Percentiles rank a stretch among this genome's conserved stretches.
These are phyloP conservation scores for Colletotrichum orchidophilum DNA, from an alignment of 2,329 filamentous ascomycete genomes.

Conservation along the genomic window DNA sequence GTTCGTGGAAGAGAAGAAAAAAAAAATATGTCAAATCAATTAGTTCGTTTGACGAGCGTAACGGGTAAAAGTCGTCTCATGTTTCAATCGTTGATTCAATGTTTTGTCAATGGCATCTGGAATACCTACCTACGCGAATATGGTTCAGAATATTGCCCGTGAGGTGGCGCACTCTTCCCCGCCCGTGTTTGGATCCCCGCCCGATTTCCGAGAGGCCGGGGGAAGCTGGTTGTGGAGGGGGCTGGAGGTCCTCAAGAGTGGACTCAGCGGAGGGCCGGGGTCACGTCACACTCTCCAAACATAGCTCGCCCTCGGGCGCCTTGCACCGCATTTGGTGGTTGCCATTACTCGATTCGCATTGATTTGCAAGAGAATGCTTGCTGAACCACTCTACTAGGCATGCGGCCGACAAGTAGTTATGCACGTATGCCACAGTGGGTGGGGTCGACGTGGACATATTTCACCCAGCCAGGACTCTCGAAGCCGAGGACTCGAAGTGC, in stretches of 20 bases:
- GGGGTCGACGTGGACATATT: background rate
- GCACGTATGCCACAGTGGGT: background rate
- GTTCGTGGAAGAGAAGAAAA: background rate
- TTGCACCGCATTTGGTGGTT: background rate
- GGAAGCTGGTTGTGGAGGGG: background rate
- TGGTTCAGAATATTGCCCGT: background rate
- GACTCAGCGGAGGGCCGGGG: background rate
- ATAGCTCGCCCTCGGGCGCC: background rate
- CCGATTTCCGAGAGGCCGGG: constrained; percentile 12
- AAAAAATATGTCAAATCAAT: background rate
- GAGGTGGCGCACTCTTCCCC: background rate
- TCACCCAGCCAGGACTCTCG: background rate
- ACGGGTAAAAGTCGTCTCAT: constrained; percentile 1
- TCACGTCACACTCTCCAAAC: constrained; percentile 3
- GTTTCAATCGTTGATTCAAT: background rate
- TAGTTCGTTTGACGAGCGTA: constrained; percentile 4
- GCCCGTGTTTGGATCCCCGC: constrained; percentile 2
- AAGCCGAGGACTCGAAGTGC: constrained; percentile 12
- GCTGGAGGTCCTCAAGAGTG: background rate
- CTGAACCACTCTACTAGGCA: background rate
- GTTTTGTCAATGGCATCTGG: background rate
- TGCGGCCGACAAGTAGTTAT: background rate
- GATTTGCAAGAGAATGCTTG: constrained; percentile 10
- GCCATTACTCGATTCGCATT: constrained; percentile 8
- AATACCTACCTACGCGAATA: background rate